These are phyloP conservation scores for Trichoderma semiorbis DNA, from an alignment of 2,329 filamentous ascomycete genomes.

Conservation along the genomic window DNA sequence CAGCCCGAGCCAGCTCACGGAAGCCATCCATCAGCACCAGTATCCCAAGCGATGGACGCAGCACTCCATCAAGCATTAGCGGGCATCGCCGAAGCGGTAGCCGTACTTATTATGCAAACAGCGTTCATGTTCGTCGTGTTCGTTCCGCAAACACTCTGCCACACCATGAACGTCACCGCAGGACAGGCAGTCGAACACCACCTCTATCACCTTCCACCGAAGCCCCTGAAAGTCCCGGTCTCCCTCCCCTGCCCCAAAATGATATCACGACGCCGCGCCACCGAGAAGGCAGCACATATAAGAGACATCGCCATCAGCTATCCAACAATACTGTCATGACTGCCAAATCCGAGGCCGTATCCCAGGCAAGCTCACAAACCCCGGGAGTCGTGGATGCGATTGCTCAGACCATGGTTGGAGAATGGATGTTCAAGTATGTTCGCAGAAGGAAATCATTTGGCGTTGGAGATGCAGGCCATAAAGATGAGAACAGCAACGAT, in stretches of 20 bases:
- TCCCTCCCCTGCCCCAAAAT: conserved; percentile 72
- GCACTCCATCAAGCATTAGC: conserved; percentile 66
- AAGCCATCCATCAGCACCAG: conserved; percentile 65
- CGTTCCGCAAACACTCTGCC: conserved; percentile 76
- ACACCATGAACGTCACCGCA: conserved; percentile 47
- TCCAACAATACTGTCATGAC: conserved; percentile 60
- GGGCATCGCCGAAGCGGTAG: conserved; percentile 52
- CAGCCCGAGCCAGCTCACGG: conserved; percentile 81
- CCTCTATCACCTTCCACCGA: conserved; percentile 66
- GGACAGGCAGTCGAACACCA: conserved; percentile 57
- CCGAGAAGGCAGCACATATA: conserved; percentile 44
- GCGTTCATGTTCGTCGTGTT: conserved; percentile 75
- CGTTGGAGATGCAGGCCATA: conserved; percentile 62
- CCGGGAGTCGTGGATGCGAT: conserved; percentile 92
- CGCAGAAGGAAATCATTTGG: conserved; percentile 88
- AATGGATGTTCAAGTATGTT: conserved; percentile 94
- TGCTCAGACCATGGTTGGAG: conserved; percentile 96
- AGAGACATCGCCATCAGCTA: conserved; percentile 51
- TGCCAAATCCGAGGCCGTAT: conserved; percentile 36
- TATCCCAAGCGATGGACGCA: conserved; percentile 59
- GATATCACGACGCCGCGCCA: conserved; percentile 62
- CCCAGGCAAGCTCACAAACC: conserved; percentile 60
- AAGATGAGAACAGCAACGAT: conserved; percentile 68
- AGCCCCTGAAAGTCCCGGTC: conserved; percentile 63
- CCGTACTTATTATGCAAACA: conserved; percentile 54